Evolutionary conservation across 352 stramenopile genomes (phyloP).

Genomic region (Phytophthora agathidicida): DNA sequence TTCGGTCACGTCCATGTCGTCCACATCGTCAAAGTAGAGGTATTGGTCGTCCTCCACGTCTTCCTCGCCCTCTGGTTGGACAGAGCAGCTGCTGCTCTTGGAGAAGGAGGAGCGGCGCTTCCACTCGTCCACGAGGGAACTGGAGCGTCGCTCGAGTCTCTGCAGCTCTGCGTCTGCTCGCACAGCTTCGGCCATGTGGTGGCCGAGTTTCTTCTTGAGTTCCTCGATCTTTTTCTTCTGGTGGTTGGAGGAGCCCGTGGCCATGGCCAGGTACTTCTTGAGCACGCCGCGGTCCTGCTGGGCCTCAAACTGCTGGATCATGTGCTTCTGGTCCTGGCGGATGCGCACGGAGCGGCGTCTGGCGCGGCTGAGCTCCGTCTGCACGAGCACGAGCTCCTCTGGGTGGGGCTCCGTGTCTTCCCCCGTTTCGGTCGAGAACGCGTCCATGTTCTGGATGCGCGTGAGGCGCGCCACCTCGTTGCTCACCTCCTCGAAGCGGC

Average conservation of each 20-base stretch:
- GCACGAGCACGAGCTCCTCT: conserved; percentile 49
- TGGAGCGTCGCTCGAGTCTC: conserved; percentile 62
- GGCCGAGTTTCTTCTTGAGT: conserved; percentile 63
- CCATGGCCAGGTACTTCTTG: conserved; percentile 62
- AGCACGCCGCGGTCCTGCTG: conserved; percentile 61
- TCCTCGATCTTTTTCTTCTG: conserved; percentile 45
- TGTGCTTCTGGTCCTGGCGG: conserved; percentile 61
- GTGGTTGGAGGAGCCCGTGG: conserved; percentile 37
- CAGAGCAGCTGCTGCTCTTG: conserved; percentile 15
- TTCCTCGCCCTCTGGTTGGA: conserved; percentile 27
- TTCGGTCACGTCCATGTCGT: conserved; percentile 36
- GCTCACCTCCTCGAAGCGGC: conserved; percentile 61
- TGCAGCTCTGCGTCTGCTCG: conserved; percentile 58
- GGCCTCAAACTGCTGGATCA: conserved; percentile 69
- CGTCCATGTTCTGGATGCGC: conserved; percentile 44
- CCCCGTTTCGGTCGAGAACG: conserved; percentile 15
- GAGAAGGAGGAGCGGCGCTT: conserved; percentile 44
- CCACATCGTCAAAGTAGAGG: conserved; percentile 25
- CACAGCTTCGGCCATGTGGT: conserved; percentile 60
- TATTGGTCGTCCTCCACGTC: conserved; percentile 25
- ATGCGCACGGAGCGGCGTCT: conserved; percentile 48
- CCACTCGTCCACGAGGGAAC: conserved; percentile 52
- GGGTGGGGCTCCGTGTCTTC: conserved; percentile 22
- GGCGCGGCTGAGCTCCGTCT: conserved; percentile 45
- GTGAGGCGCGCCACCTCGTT: conserved; percentile 48